These are phyloP conservation scores for Crepidotus variabilis DNA, from an alignment of 768 basidiomycete genomes.

Conservation along the genomic window DNA sequence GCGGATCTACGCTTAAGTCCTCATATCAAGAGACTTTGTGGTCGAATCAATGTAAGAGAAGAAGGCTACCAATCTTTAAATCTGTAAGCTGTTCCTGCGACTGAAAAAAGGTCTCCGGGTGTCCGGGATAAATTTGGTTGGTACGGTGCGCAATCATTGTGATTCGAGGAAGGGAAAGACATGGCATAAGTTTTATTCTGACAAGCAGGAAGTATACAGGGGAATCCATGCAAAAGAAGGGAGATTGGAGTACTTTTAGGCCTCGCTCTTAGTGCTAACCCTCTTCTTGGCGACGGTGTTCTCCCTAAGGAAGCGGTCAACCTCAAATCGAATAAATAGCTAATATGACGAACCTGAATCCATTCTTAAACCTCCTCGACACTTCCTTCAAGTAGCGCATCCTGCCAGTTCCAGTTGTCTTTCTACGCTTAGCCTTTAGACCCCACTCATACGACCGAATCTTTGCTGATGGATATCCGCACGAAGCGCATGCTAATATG, in stretches of 20 bases:
- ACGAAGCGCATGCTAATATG: slow-evolving; percentile 82
- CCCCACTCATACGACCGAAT: slow-evolving; percentile 97
- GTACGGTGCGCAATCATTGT: too few species aligned
- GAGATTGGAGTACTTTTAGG: slow-evolving; percentile 15
- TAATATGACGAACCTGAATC: slow-evolving; percentile 71
- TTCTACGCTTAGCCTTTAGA: slow-evolving; percentile 98
- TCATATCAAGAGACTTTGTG: too few species aligned
- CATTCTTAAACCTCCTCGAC: slow-evolving; percentile 96
- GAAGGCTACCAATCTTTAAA: too few species aligned
- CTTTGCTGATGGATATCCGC: slow-evolving; percentile 96
- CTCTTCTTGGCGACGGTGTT: slow-evolving; percentile 90
- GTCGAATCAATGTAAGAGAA: too few species aligned
- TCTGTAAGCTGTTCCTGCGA: too few species aligned
- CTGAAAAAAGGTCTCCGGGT: too few species aligned
- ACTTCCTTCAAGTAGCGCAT: slow-evolving; percentile 94
- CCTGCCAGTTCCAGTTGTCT: slow-evolving; percentile 97
- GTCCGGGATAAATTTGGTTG: too few species aligned
- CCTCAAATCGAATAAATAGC: not conserved
- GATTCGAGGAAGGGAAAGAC: too few species aligned
- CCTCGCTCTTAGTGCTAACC: slow-evolving; percentile 51
- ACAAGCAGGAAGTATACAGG: too few species aligned
- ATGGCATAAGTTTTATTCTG: too few species aligned
- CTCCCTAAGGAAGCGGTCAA: slow-evolving; percentile 49
- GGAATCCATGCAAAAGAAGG: too few species aligned
- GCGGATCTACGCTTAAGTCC: too few species aligned